Base-by-base conservation (phyloP, 306 rosid species). In the Begonia fuchsioides region DNA sequence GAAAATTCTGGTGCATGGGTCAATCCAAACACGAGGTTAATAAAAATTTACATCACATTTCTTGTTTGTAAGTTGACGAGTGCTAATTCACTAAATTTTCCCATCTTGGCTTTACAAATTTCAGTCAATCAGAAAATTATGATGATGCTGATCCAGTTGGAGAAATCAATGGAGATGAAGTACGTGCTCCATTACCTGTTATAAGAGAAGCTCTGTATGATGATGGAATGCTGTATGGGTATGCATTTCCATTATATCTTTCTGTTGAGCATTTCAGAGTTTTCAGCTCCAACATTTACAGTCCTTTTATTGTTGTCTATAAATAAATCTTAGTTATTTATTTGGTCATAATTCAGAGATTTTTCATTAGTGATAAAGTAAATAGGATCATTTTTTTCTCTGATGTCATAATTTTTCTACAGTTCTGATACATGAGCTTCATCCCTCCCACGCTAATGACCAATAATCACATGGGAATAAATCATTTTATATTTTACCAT, bases 121-220 rank as follows among this genome's bases (percentile, higher is more conserved):
- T 16, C 56, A 92, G 98, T 57, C 87, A 69, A 49, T 55, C 66
- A 2, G 65, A 68, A 53, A 65, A 39, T 18, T 76, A 71, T 19
- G 16, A 39, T 14, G 63, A 50, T 15, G 66, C 55, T 62, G 94
- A 67, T 51, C 54, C 65, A 59, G 55, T 58, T 69, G 76, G 58
- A 8, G 65, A 59, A 54, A 57, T 16, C 51, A 79, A 50, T 43
- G 87, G 64, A n/a, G 94, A 79, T 38, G 87, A 85, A 64, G 96
- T 85, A 15, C 94, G 98, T 50, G 65, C 98, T 59, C 98, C 98
- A 14, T 63, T 92, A 54, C 98, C 98, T 47, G 98, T 92, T 26
- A 77, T 73, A 49, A 77, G 98, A 72, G 96, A 85, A 61, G 85
- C 93, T 39, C 98, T 92, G 19, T 92, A 92, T 65, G 96, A 92